Conservation (phyloP, 2,329 filamentous ascomycete genomes). For the Pseudogymnoascus sp. region DNA sequence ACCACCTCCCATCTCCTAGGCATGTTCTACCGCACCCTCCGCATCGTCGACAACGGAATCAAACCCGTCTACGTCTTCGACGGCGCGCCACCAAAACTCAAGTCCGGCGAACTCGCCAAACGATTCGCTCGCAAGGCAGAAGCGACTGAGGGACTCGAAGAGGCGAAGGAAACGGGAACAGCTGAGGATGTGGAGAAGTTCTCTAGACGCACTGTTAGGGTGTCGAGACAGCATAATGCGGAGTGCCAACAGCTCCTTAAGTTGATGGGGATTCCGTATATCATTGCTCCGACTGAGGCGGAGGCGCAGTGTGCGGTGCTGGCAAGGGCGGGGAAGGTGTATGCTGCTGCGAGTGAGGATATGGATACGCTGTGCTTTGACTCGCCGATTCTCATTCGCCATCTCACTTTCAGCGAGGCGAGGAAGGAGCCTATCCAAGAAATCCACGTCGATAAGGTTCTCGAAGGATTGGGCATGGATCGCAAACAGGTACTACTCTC, state of each 20-base stretch:
- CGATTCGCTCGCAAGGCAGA: slow-evolving; percentile 93
- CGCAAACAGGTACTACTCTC: slow-evolving; percentile 59
- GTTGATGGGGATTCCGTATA: slow-evolving; percentile 93
- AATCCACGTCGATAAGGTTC: slow-evolving; percentile 77
- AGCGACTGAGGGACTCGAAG: slow-evolving; percentile 81
- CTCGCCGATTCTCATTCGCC: slow-evolving; percentile 79
- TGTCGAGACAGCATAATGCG: slow-evolving; percentile 93
- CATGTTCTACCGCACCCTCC: slow-evolving; percentile 97
- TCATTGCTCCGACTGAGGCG: slow-evolving; percentile 91
- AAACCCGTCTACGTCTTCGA: slow-evolving; percentile 98
- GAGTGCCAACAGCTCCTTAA: slow-evolving; percentile 88
- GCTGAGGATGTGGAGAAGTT: slow-evolving; percentile 98
- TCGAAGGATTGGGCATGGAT: slow-evolving; percentile 85
- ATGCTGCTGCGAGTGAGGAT: slow-evolving; percentile 92
- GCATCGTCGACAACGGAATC: slow-evolving; percentile 98
- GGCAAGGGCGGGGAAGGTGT: slow-evolving; percentile 87
- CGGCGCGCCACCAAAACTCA: slow-evolving; percentile 91
- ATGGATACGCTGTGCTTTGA: slow-evolving; percentile 99
- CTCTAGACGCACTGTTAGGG: slow-evolving; percentile 81
- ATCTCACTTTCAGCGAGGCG: slow-evolving; percentile 95
- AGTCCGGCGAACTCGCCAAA: slow-evolving; percentile 93
- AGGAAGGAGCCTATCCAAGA: slow-evolving; percentile 97
- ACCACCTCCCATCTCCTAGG: slow-evolving; percentile 98
- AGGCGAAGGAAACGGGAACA: slow-evolving; percentile 94
- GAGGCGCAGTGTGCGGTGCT: slow-evolving; percentile 93